Evolutionary conservation across 371 early-diverging fungal species (phyloP).

Genomic region (Syncephalis plumigaleata): DNA sequence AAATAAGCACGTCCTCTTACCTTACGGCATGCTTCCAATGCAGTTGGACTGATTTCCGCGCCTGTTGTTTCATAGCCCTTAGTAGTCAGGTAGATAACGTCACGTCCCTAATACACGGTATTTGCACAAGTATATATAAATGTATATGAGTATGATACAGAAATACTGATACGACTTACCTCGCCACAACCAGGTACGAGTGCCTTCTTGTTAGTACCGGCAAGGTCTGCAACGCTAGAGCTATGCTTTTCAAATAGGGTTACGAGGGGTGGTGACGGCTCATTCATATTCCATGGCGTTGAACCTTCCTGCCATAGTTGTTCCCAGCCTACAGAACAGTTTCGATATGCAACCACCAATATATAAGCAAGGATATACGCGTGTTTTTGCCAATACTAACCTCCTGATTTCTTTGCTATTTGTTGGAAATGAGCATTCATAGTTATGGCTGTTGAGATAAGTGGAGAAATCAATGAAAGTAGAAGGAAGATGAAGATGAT

Average conservation of each 20-base stretch:
- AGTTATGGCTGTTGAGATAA: too few species aligned
- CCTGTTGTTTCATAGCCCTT: slow-evolving; percentile 37
- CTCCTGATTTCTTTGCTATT: too few species aligned
- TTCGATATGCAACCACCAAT: too few species aligned
- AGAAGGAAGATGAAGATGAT: too few species aligned
- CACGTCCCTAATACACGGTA: slow-evolving; percentile 27
- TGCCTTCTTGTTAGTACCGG: slow-evolving; percentile 17
- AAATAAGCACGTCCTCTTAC: too few species aligned
- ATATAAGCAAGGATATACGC: too few species aligned
- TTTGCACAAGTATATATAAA: background rate
- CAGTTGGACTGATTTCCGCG: slow-evolving; percentile 49
- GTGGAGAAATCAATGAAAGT: too few species aligned
- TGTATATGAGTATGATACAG: slow-evolving; percentile 2
- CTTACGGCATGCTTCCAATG: slow-evolving; percentile 28
- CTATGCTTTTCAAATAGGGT: slow-evolving; percentile 36
- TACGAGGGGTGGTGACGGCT: slow-evolving; percentile 39
- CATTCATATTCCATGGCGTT: slow-evolving; percentile 44
- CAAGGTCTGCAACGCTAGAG: slow-evolving; percentile 13
- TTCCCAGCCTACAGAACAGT: slow-evolving; percentile 20
- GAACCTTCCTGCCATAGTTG: slow-evolving; percentile 25
- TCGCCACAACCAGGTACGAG: slow-evolving; percentile 79
- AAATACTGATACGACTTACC: slow-evolving; percentile 12
- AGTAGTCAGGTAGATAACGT: slow-evolving; percentile 49
- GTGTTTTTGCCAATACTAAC: too few species aligned
- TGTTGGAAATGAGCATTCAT: too few species aligned